Evolutionary conservation across 2,329 filamentous ascomycete genomes (phyloP).

Genomic region (Thyridium curvatum): DNA sequence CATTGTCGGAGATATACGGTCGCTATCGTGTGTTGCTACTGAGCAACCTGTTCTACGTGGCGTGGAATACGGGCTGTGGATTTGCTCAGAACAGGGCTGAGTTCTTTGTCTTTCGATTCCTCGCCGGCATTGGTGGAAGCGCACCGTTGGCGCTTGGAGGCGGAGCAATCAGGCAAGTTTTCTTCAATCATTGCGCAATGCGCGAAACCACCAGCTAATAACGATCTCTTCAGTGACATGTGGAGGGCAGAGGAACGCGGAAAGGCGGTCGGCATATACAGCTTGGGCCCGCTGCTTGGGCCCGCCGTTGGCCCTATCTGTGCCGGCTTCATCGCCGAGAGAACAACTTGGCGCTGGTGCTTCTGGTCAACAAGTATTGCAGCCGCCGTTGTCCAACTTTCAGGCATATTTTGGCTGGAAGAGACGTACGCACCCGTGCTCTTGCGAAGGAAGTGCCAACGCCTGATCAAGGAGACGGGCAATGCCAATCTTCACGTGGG

Average conservation of each 20-base stretch:
- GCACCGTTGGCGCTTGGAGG: slow-evolving; percentile 31
- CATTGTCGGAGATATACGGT: slow-evolving; percentile 49
- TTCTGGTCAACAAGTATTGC: slow-evolving; percentile 39
- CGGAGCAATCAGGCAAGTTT: slow-evolving; percentile 9
- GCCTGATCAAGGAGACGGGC: slow-evolving; percentile 29
- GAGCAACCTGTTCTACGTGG: slow-evolving; percentile 46
- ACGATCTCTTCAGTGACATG: no score
- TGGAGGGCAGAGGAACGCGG: slow-evolving; percentile 41
- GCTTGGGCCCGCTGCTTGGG: slow-evolving; percentile 36
- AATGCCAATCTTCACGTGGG: slow-evolving; percentile 19
- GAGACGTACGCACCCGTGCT: slow-evolving; percentile 15
- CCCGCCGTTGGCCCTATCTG: slow-evolving; percentile 39
- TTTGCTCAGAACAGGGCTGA: slow-evolving; percentile 41
- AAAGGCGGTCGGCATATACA: slow-evolving; percentile 46
- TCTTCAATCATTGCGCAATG: no score
- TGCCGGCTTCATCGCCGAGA: slow-evolving; percentile 34
- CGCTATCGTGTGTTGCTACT: slow-evolving; percentile 46
- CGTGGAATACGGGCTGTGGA: slow-evolving; percentile 49
- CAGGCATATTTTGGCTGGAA: background rate
- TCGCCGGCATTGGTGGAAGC: slow-evolving; percentile 52
- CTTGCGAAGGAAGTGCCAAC: slow-evolving; percentile 25
- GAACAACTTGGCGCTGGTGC: slow-evolving; percentile 39
- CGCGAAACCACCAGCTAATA: no score
- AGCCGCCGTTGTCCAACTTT: background rate
- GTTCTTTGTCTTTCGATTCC: slow-evolving; percentile 51